Conservation (phyloP, 164 flowering plant genomes). For the grape (Vitis vinifera) region ASM3070453v1 NC_081805.1:9643501-9644000, state of each 20-base stretch:
- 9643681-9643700: neutral
- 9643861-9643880: neutral
- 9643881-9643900: too few relatives aligned
- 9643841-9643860: neutral
- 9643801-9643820: neutral
- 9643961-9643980: conserved; percentile 53
- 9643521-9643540: conserved; percentile 46
- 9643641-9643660: conserved; percentile 42
- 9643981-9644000: conserved; percentile 52
- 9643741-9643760: neutral
- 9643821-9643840: neutral
- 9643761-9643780: neutral
- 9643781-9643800: neutral
- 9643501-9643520: conserved; percentile 53
- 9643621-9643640: conserved; percentile 38
- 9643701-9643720: neutral
- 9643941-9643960: conserved; percentile 35
- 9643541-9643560: conserved; percentile 49
- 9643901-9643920: neutral
- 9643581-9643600: conserved; percentile 41
- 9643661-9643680: neutral
- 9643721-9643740: neutral
- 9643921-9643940: neutral
- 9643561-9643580: conserved; percentile 37
- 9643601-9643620: conserved; percentile 45